Percentiles rank a stretch among this genome's conserved stretches.
Evolutionary conservation across 75 land plant genomes (phyloP).

Genomic region (Ceratopteris richardii): DNA sequence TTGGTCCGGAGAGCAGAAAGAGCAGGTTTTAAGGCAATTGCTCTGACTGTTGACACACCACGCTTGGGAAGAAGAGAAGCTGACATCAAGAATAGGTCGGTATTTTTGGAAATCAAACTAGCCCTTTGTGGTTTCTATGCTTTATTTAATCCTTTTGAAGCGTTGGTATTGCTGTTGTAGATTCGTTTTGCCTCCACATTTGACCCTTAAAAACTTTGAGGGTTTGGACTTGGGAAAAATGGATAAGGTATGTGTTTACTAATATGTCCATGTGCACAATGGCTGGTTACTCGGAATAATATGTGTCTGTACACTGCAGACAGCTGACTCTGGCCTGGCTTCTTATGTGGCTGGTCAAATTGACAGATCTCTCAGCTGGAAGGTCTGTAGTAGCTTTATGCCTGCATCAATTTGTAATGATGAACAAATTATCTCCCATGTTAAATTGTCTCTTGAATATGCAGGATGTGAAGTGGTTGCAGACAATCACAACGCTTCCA

Average conservation of each 20-base stretch:
- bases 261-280: too few relatives aligned
- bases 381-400: slow-evolving; percentile 44
- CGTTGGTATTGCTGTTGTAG: slow-evolving; percentile 21
- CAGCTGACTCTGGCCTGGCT: slow-evolving; percentile 87
- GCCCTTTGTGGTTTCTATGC: too few relatives aligned
- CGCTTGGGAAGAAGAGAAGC: slow-evolving; percentile 79
- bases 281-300: too few relatives aligned
- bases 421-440: too few relatives aligned
- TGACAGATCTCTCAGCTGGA: slow-evolving; percentile 90
- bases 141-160: too few relatives aligned
- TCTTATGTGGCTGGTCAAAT: slow-evolving; percentile 94
- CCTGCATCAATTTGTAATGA: too few relatives aligned
- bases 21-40: slow-evolving; percentile 87
- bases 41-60: slow-evolving; percentile 85
- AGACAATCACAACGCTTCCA: slow-evolving; percentile 75
- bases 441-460: too few relatives aligned
- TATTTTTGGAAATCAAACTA: too few relatives aligned
- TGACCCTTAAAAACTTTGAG: slow-evolving; percentile 94
- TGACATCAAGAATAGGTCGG: slow-evolving; percentile 84
- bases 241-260: slow-evolving; percentile 54
- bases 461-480: slow-evolving; percentile 95
- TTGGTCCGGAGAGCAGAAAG: slow-evolving; percentile 84
- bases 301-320: slow-evolving; percentile 38
- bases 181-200: slow-evolving; percentile 67
- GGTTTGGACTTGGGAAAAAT: slow-evolving; percentile 88